Conservation (phyloP, 768 basidiomycete genomes). For the Rhodotorula taiwanensis region DNA sequence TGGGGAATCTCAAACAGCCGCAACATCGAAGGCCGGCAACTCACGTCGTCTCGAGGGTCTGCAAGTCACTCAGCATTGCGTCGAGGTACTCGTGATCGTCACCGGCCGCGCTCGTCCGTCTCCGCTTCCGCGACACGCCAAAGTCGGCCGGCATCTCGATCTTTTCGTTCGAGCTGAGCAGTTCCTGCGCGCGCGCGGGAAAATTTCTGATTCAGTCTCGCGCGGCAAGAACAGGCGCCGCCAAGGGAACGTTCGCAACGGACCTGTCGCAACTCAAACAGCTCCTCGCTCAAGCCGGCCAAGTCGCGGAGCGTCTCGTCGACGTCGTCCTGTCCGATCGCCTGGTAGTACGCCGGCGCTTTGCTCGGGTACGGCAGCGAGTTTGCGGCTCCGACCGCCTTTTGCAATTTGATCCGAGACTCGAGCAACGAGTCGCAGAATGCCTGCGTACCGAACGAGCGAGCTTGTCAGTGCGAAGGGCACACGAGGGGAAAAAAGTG, state of each 20-base stretch:
- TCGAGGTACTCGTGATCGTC: slow-evolving; percentile 46
- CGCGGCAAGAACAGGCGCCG: too few species aligned
- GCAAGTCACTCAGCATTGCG: slow-evolving; percentile 9
- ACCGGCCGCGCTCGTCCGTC: slow-evolving; percentile 13
- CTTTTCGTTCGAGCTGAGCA: slow-evolving; percentile 6
- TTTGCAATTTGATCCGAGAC: slow-evolving; percentile 86
- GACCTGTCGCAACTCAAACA: slow-evolving; percentile 22
- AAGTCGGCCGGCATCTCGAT: slow-evolving; percentile 11
- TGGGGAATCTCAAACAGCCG: too few species aligned
- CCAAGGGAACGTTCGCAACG: neutral
- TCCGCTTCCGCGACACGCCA: slow-evolving; percentile 32
- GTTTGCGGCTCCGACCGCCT: slow-evolving; percentile 61
- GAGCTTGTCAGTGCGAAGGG: too few species aligned
- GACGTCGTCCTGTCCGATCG: slow-evolving; percentile 41
- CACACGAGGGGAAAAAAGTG: slow-evolving; percentile 15
- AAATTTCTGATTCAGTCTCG: too few species aligned
- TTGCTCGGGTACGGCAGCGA: slow-evolving; percentile 52
- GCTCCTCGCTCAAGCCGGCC: slow-evolving; percentile 40
- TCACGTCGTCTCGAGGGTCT: slow-evolving; percentile 17
- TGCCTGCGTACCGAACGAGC: slow-evolving; percentile 49
- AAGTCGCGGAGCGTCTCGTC: slow-evolving; percentile 36
- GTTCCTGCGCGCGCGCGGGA: neutral
- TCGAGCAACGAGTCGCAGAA: slow-evolving; percentile 83
- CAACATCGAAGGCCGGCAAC: slow-evolving; percentile 6
- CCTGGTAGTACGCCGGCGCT: slow-evolving; percentile 14